Evolutionary conservation across 1,139 yeast genomes (phyloP).

Genomic region (Pichia sp.): DNA sequence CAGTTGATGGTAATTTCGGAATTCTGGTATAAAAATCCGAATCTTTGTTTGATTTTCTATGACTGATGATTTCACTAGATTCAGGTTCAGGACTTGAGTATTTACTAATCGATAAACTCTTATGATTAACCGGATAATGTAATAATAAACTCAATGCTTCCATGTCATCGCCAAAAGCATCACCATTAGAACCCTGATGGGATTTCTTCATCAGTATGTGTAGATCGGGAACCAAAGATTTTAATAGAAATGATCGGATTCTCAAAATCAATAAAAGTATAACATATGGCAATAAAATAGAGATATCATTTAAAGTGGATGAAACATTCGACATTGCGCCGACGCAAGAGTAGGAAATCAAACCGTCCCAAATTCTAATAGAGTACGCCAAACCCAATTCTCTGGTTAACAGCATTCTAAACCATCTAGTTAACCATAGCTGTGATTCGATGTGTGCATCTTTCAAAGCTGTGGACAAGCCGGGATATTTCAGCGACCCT

Average conservation of each 20-base stretch:
- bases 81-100: background rate
- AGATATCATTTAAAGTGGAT: conserved; percentile 16
- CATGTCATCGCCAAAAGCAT: conserved; percentile 38
- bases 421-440: conserved; percentile 61
- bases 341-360: conserved; percentile 31
- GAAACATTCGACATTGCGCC: conserved; percentile 7
- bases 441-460: conserved; percentile 45
- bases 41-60: background rate
- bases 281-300: conserved; percentile 41
- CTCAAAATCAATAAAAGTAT: conserved; percentile 44
- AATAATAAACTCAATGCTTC: conserved; percentile 51
- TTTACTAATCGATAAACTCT: background rate
- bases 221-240: conserved; percentile 4
- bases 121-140: conserved; percentile 41
- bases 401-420: conserved; percentile 47
- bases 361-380: conserved; percentile 49
- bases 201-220: background rate
- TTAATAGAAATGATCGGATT: conserved; percentile 28
- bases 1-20: conserved; percentile 7
- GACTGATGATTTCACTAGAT: background rate
- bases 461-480: conserved; percentile 32
- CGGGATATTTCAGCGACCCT: conserved; percentile 26
- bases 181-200: background rate
- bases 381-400: conserved; percentile 47
- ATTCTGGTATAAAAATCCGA: background rate